Conservation (phyloP, 352 stramenopile genomes). For the Globisporangium parvum region DNA sequence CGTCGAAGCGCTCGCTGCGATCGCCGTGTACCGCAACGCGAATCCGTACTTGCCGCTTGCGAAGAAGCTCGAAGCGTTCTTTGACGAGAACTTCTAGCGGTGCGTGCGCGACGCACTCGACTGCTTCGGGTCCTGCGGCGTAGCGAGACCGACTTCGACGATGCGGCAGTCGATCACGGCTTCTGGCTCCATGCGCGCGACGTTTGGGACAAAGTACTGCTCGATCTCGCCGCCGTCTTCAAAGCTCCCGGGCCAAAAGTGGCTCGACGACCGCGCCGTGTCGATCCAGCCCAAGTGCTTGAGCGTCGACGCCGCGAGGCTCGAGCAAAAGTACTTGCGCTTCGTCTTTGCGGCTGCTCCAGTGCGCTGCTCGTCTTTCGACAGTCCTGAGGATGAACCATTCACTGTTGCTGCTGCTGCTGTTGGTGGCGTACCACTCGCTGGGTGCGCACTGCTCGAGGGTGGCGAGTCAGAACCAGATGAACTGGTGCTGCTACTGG, state of each 20-base stretch:
- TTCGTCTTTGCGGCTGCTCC: constrained; percentile 14
- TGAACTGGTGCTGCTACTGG: neutral
- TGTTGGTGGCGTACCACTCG: neutral
- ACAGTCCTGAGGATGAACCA: constrained; percentile 2
- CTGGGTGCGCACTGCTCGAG: neutral
- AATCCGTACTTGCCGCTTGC: constrained; percentile 73
- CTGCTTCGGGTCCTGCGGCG: constrained; percentile 16
- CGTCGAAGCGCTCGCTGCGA: constrained; percentile 61
- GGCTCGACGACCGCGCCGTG: constrained; percentile 58
- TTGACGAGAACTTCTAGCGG: constrained; percentile 66
- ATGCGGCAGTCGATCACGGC: constrained; percentile 76
- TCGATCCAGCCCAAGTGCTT: constrained; percentile 76
- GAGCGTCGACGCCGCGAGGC: constrained; percentile 66
- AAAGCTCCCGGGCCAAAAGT: constrained; percentile 84
- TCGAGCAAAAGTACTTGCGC: constrained; percentile 86
- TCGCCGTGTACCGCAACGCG: constrained; percentile 68
- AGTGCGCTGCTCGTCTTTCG: neutral
- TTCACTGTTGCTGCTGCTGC: neutral
- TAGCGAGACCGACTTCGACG: constrained; percentile 69
- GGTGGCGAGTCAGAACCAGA: neutral
- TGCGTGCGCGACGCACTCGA: neutral
- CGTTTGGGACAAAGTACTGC: constrained; percentile 30
- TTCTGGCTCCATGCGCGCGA: constrained; percentile 42
- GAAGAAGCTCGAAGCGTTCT: constrained; percentile 73
- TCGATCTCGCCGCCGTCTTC: constrained; percentile 75